Base-by-base conservation (phyloP, 306 rosid genomes). In the Sicyos edulis region DNA sequence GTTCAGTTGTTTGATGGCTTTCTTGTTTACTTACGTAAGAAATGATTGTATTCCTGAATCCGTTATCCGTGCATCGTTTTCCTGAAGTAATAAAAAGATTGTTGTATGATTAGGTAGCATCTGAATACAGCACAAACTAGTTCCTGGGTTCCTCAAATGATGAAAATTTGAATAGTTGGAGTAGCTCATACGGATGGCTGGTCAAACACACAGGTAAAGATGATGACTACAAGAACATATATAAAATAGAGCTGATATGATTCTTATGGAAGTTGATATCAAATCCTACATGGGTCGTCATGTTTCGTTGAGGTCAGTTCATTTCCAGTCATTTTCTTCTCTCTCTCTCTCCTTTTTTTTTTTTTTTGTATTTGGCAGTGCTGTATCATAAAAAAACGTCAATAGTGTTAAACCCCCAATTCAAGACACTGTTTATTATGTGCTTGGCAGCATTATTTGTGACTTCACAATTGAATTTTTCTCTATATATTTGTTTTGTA, bases 91-190 rank as follows among this genome's bases (percentile, higher is more conserved):
- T 47, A 49, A 68, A 20, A 22, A 24, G 42, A 68, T 47, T 2
- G 42, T 49, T 68, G 57, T 22, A 49, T 68, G 71, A 49, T 47
- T 68, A 68, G 72, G 57, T 68, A 49, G 57, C 72, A 68, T 47
- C 72, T 68, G 72, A 68, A 68, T 49, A 22, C 57, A 20, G 16
- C 29, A 24, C 37, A 4, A 32, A 32, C 37, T 32, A 32, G 37
- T 32, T 32, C 37, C 37, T 21, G 72, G 56, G 21, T 67, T 67
- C 20, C 40, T 67, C 56, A 21, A 49, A 45, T 24, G 72, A 22
- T 68, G 72, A 49, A 67, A 47, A 67, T 6, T 68, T 68, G 56
- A 68, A 49, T 68, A 67, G 44, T 49, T 68, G 72, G 72, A 68
- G 72, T 68, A 45, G 57, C 42, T 22, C 57, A 68, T 68, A 45